These are phyloP conservation scores for Sicyos edulis DNA, from an alignment of 306 rosid species.

Conservation along the genomic window DNA sequence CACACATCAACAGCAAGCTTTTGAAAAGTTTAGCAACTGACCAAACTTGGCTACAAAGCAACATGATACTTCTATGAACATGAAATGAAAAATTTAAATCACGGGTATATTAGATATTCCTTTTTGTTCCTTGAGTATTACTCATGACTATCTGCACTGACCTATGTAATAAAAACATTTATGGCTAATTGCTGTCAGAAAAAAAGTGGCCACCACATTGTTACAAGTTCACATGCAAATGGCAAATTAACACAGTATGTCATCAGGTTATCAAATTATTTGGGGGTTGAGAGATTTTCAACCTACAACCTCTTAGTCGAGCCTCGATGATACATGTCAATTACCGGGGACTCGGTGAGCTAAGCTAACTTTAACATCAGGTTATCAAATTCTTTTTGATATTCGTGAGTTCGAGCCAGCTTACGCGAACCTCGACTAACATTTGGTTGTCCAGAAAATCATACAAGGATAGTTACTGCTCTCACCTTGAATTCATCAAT, in stretches of 20 bases:
- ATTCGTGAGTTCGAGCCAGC: too few species aligned
- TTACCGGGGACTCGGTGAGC: too few species aligned
- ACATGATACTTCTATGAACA: background rate
- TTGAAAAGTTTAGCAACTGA: slow-evolving; percentile 10
- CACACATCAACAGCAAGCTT: too few species aligned
- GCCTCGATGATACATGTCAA: too few species aligned
- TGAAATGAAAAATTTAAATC: background rate
- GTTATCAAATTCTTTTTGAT: too few species aligned
- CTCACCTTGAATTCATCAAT: slow-evolving; percentile 80
- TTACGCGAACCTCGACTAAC: too few species aligned
- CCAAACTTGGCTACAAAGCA: background rate
- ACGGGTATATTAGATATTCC: background rate
- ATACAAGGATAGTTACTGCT: slow-evolving; percentile 1
- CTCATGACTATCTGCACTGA: background rate
- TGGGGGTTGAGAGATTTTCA: too few species aligned
- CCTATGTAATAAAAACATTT: background rate
- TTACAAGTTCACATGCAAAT: background rate
- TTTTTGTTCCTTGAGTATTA: background rate
- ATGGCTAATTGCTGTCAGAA: background rate
- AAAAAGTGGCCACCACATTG: background rate
- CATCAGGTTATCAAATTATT: background rate
- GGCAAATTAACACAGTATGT: background rate
- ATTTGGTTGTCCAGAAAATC: too few species aligned
- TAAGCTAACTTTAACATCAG: too few species aligned
- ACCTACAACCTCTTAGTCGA: too few species aligned